These are phyloP conservation scores for Cucurbita moschata DNA, from an alignment of 306 rosid genomes.

Conservation along the genomic window DNA sequence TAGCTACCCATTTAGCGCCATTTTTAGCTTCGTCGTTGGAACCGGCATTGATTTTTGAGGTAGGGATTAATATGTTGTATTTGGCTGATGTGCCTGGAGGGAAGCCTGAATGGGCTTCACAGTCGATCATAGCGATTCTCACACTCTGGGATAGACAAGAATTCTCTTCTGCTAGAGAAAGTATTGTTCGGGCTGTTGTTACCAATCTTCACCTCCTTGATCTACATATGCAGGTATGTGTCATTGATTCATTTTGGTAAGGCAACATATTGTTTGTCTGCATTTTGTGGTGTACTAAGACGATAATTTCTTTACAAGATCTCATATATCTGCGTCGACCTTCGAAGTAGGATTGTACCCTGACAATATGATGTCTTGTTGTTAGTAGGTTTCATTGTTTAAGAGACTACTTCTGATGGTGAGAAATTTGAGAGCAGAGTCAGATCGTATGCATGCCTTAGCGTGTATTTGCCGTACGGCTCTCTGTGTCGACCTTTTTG, in stretches of 20 bases:
- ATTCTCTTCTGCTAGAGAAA: conserved; percentile 84
- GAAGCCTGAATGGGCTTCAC: conserved; percentile 97
- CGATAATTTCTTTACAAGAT: neutral
- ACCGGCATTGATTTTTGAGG: conserved; percentile 87
- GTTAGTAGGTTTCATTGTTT: conserved; percentile 69
- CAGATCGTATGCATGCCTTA: conserved; percentile 95
- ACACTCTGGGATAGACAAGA: conserved; percentile 96
- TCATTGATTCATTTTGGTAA: neutral
- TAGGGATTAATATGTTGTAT: conserved; percentile 86
- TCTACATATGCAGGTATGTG: conserved; percentile 87
- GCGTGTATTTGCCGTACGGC: conserved; percentile 98
- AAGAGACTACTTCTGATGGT: conserved; percentile 94
- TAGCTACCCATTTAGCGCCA: conserved; percentile 81
- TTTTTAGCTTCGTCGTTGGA: conserved; percentile 85
- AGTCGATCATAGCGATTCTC: conserved; percentile 78
- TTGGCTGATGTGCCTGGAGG: conserved; percentile 99
- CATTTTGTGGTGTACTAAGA: neutral
- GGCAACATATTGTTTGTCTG: neutral
- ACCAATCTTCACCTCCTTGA: conserved; percentile 93
- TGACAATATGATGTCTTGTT: conserved; percentile 7
- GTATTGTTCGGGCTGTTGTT: conserved; percentile 93
- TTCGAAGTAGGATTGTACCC: neutral
- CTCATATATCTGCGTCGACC: neutral
- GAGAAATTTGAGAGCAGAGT: conserved; percentile 93
- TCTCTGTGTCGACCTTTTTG: conserved; percentile 94